Evolutionary conservation across 2,329 filamentous ascomycete genomes (phyloP), one percentile per base, ranked within the genome.

Genomic region (Ceratocystis huliohia): DNA sequence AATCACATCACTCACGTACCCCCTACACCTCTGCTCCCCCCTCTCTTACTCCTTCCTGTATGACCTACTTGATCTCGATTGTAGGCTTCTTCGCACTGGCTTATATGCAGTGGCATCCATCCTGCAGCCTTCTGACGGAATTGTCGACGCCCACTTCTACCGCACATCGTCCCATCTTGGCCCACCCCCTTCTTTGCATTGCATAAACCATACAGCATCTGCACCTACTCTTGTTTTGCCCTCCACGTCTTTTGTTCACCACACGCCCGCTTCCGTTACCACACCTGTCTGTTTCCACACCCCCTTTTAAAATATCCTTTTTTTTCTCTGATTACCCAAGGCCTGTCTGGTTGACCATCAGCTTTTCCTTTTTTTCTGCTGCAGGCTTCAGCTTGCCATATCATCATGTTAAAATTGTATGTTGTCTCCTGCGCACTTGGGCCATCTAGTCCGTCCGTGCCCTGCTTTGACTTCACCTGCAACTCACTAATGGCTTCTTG

Each of bases 121-220:
- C 25, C 56, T 59, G 56, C 56, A 59, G 25, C 56, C 56, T 33
- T 59, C 56, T 30, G 25, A 4, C 56, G 30, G 56, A 59, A 53
- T 53, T 53, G 48, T 53, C 17, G 48, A 53, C 48, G 48, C 48
- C 48, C 15, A 53, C 48, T 53, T 53, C 48, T 15, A 53, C 20
- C 25, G n/a, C 56, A 20, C 56, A 59, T 59, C 56, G 56, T 59
- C 56, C 56, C 56, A 59, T 37, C 56, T 59, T 59, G 56, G 30
- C 56, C 28, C 56, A 59, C 56, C 56, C 56, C 56, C 56, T 59
- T 59, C 56, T 30, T 37, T 59, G 56, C 56, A 37, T 37, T 59
- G 48, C 48, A 53, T 53, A 53, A 53, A 53, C 48, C 22, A 53
- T 15, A 53, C 48, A 25, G 48, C 22, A 53, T 53, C 22, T 53